These are phyloP conservation scores for Azolla pinnata DNA, from an alignment of 75 land plant genomes.

Conservation along the genomic window DNA sequence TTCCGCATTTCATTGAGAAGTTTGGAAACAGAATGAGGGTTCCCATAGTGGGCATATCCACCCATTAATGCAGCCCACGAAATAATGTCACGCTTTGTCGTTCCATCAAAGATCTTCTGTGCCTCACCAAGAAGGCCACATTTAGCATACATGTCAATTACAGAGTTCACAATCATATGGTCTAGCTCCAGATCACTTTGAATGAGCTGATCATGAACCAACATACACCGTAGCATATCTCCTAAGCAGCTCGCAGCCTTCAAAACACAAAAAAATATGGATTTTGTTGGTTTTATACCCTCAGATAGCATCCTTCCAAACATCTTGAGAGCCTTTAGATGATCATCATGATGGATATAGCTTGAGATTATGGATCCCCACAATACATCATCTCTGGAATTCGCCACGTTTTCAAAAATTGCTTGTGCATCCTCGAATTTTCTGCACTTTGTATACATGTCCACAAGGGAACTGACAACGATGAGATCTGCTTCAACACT, in stretches of 20 bases:
- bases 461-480: conserved; percentile 36
- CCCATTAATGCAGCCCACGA: conserved; percentile 26
- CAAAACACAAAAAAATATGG: too few species aligned
- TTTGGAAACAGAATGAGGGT: background rate
- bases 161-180: too few species aligned
- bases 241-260: too few species aligned
- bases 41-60: conserved; percentile 29
- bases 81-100: conserved; percentile 9
- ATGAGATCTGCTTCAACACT: conserved; percentile 31
- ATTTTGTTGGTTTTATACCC: too few species aligned
- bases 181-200: too few species aligned
- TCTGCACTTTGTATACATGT: conserved; percentile 39
- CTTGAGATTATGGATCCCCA: background rate
- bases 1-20: background rate
- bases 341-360: too few species aligned
- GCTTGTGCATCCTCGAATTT: conserved; percentile 14
- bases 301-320: too few species aligned
- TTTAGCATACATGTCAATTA: conserved; percentile 27
- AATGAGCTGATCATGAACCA: too few species aligned
- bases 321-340: too few species aligned
- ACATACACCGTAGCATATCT: too few species aligned
- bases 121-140: conserved; percentile 18
- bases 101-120: conserved; percentile 8
- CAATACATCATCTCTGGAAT: background rate
- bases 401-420: conserved; percentile 16